Percentiles rank a stretch among this genome's conserved stretches.
Evolutionary conservation across 139 green algal genomes (phyloP).

Genomic region (Nannochloris sp.): DNA sequence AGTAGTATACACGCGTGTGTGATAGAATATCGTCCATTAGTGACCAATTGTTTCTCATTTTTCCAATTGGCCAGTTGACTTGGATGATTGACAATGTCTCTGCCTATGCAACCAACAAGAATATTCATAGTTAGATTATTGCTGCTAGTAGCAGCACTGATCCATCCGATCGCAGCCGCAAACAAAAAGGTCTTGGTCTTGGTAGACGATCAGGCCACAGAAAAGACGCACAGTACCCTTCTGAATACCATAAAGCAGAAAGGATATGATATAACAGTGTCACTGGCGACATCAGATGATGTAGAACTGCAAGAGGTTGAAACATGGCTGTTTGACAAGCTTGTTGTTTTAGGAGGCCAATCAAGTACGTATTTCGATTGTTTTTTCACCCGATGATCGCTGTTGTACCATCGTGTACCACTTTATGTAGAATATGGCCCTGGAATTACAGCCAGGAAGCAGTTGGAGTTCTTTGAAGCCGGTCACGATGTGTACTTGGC

Average conservation of each 20-base stretch:
- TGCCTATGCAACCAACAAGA: too few relatives aligned
- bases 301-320: conserved; percentile 69
- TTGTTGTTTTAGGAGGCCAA: conserved; percentile 64
- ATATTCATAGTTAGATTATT: too few relatives aligned
- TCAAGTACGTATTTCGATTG: conserved; percentile 11
- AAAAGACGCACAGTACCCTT: conserved; percentile 47
- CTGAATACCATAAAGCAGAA: conserved; percentile 26
- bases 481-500: conserved; percentile 73
- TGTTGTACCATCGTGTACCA: background rate
- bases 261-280: conserved; percentile 3
- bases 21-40: too few relatives aligned
- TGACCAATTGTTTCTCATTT: too few relatives aligned
- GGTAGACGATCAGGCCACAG: conserved; percentile 9
- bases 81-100: too few relatives aligned
- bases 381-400: background rate
- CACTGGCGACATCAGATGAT: conserved; percentile 14
- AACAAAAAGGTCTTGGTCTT: conserved; percentile 44
- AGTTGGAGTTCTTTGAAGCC: conserved; percentile 82
- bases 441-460: conserved; percentile 33
- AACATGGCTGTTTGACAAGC: conserved; percentile 69
- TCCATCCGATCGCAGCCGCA: background rate
- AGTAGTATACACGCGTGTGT: too few relatives aligned
- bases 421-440: conserved; percentile 51
- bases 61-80: too few relatives aligned
- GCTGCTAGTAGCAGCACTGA: too few relatives aligned